Evolutionary conservation across 306 rosid genomes (phyloP).

Genomic region (Crataegus laevigata): DNA sequence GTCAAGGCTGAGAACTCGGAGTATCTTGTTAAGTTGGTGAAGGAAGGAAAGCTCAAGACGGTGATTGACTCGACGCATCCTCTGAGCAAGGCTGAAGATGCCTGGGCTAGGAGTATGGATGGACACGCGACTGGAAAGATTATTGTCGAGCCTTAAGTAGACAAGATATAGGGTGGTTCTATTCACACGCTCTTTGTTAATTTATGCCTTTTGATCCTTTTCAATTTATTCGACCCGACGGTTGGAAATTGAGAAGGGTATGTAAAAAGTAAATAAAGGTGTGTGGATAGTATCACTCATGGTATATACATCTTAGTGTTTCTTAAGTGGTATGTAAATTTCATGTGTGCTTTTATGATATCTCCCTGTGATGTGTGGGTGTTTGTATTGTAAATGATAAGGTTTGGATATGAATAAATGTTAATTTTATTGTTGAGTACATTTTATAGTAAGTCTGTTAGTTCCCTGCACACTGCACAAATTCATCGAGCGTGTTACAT

Average conservation of each 20-base stretch:
- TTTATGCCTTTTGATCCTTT: too few relatives aligned
- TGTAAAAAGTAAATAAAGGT: too few relatives aligned
- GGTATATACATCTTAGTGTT: too few relatives aligned
- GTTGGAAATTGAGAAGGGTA: too few relatives aligned
- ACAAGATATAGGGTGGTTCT: too few relatives aligned
- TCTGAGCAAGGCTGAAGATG: constrained; percentile 53
- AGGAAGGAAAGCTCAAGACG: constrained; percentile 67
- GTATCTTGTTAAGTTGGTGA: constrained; percentile 50
- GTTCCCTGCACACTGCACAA: too few relatives aligned
- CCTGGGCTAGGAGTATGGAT: constrained; percentile 62
- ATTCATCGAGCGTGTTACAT: too few relatives aligned
- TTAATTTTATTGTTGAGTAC: background rate
- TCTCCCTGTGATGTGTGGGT: background rate
- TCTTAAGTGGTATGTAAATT: background rate
- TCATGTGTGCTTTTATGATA: background rate
- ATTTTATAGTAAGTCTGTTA: too few relatives aligned
- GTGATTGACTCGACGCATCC: constrained; percentile 57
- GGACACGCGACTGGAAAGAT: constrained; percentile 93
- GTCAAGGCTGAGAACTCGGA: constrained; percentile 44
- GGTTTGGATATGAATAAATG: background rate
- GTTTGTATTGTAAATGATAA: background rate
- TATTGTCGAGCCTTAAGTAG: constrained; percentile 40
- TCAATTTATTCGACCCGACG: accelerated
- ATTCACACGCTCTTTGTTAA: too few relatives aligned
- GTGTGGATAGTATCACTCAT: too few relatives aligned